Conservation (phyloP, 2,329 filamentous ascomycete genomes). For the Colletotrichum sp. region DNA sequence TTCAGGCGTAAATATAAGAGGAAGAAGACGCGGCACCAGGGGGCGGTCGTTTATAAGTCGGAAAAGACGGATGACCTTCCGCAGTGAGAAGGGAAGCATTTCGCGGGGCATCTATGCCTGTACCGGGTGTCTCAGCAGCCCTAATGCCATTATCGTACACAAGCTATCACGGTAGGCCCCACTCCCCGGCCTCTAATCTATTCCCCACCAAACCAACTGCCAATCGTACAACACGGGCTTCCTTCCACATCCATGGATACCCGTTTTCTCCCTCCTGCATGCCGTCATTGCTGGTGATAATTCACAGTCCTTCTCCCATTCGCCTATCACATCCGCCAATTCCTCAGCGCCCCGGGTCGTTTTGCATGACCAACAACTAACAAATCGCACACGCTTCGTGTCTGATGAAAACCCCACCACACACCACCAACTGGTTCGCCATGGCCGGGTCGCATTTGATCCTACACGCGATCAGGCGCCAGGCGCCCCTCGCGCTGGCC, state of each 20-base stretch:
- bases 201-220: not conserved
- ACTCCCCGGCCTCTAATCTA: not conserved
- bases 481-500: not conserved
- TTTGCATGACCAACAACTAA: not conserved
- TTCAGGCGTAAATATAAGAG: not conserved
- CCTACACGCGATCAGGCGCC: not conserved
- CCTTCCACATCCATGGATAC: not conserved
- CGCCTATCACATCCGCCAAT: not conserved
- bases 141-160: conserved; percentile 10
- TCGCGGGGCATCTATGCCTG: not conserved
- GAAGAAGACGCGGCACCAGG: not conserved
- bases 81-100: not conserved
- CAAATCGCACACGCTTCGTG: not conserved
- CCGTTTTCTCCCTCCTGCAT: not conserved
- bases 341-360: not conserved
- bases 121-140: not conserved
- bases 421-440: not conserved
- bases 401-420: not conserved
- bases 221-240: not conserved
- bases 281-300: not conserved
- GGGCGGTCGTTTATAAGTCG: conserved; percentile 1
- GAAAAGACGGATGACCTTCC: not conserved
- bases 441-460: not conserved
- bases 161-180: not conserved
- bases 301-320: not conserved